phyloP scores from a whole-genome alignment of 208 protist genomes.

The Angomonas deanei region DNA sequence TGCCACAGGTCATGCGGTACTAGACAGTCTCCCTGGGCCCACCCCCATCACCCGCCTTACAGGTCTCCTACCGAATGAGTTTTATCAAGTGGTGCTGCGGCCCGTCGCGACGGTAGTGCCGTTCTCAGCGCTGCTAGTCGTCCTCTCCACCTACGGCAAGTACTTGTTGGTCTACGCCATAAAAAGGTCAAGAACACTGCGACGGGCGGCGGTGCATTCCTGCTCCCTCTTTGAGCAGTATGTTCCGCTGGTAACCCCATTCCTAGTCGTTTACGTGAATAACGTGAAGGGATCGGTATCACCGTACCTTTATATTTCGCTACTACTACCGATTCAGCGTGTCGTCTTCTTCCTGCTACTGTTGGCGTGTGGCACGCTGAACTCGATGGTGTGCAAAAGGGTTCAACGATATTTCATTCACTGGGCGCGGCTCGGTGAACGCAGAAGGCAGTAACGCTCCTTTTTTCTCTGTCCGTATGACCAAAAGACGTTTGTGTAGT shows the following conservation, averaged over 20 bases:
- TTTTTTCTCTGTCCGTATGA: no score
- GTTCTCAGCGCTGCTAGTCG: neutral
- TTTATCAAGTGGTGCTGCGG: neutral
- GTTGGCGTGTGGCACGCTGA: neutral
- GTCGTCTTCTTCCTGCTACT: neutral
- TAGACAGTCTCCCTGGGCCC: constrained; percentile 14
- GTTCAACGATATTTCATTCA: no score
- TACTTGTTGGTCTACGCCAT: neutral
- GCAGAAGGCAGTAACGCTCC: no score
- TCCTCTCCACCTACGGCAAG: neutral
- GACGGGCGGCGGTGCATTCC: neutral
- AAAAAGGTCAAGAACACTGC: neutral
- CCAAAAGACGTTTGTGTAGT: neutral
- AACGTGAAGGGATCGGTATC: neutral
- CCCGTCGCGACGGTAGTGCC: neutral
- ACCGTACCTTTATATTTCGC: neutral
- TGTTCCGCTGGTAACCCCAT: neutral
- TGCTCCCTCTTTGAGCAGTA: neutral
- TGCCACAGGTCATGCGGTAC: constrained; percentile 3
- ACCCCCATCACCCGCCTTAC: constrained; percentile 19
- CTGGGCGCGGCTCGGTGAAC: no score
- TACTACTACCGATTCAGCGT: neutral
- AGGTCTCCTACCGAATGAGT: constrained; percentile 3
- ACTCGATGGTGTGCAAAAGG: neutral
- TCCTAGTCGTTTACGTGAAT: neutral